phyloP scores from a whole-genome alignment of 805 yeast species.

The Wickerhamomyces queroliae region DNA sequence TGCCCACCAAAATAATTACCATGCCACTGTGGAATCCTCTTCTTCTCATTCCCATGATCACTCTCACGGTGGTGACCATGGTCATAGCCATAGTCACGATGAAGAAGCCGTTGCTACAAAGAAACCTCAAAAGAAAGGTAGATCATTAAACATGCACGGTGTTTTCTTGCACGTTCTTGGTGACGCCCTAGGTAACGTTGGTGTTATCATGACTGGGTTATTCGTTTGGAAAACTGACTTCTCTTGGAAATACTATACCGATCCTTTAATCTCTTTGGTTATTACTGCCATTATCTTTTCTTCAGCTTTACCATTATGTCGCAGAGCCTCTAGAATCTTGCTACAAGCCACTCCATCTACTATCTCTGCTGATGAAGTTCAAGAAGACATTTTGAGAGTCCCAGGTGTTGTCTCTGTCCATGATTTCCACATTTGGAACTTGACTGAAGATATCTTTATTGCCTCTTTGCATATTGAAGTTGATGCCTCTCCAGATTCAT shows the following conservation, averaged over 20 bases:
- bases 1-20: slow-evolving; percentile 12
- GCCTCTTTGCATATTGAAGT: slow-evolving; percentile 89
- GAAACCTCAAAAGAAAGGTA: slow-evolving; percentile 23
- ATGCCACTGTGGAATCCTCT: slow-evolving; percentile 3
- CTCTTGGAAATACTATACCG: slow-evolving; percentile 81
- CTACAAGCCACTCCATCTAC: slow-evolving; percentile 91
- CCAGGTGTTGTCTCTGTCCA: slow-evolving; percentile 81
- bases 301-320: slow-evolving; percentile 85
- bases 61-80: slow-evolving; percentile 6
- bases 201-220: slow-evolving; percentile 84
- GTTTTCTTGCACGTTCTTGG: slow-evolving; percentile 94
- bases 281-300: slow-evolving; percentile 87
- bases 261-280: slow-evolving; percentile 79
- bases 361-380: slow-evolving; percentile 69
- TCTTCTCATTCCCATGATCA: slow-evolving; percentile 9
- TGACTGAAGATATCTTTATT: slow-evolving; percentile 79
- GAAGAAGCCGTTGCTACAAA: slow-evolving; percentile 6
- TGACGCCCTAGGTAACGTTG: slow-evolving; percentile 92
- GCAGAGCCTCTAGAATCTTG: slow-evolving; percentile 78
- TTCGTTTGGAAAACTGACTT: slow-evolving; percentile 92
- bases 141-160: slow-evolving; percentile 95
- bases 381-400: slow-evolving; percentile 58
- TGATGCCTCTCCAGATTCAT: slow-evolving; percentile 55
- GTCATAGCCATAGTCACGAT: slow-evolving; percentile 7
- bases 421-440: slow-evolving; percentile 95